Conservation (phyloP, 75 land plant species). For the Pinus taeda region DNA sequence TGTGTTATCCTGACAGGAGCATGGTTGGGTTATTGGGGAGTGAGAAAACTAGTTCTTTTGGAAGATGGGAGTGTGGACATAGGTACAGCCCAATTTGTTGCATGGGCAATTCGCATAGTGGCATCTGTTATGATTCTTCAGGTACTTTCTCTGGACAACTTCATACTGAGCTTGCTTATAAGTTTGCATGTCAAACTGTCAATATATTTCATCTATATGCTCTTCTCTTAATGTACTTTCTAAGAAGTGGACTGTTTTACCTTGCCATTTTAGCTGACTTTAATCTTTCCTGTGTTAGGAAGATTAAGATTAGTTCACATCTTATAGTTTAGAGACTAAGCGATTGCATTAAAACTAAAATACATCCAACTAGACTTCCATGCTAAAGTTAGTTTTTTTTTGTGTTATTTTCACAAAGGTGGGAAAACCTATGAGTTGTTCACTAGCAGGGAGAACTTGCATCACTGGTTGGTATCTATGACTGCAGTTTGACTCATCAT, state of each 20-base stretch:
- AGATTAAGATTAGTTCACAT: background rate
- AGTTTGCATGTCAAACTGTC: background rate
- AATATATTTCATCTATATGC: background rate
- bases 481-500: too few species aligned
- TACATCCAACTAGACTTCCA: too few species aligned
- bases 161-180: background rate
- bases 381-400: too few species aligned
- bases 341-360: too few species aligned
- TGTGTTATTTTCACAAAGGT: too few species aligned
- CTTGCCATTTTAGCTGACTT: background rate
- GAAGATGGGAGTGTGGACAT: constrained; percentile 81
- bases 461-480: too few species aligned
- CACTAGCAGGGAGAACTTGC: too few species aligned
- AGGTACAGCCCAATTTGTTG: constrained; percentile 83
- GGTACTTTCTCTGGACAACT: constrained; percentile 27
- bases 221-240: background rate
- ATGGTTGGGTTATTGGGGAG: constrained; percentile 86
- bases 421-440: too few species aligned
- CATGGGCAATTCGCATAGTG: constrained; percentile 79
- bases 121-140: constrained; percentile 53
- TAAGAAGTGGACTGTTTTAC: background rate
- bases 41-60: constrained; percentile 77
- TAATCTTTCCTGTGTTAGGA: background rate
- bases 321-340: too few species aligned
- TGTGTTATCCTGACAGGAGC: constrained; percentile 79